A percentile compares a stretch with the other conserved stretches of the same genome.
Evolutionary conservation across 805 yeast species (phyloP).

Genomic region (Sugiyamaella lignohabitans): DNA sequence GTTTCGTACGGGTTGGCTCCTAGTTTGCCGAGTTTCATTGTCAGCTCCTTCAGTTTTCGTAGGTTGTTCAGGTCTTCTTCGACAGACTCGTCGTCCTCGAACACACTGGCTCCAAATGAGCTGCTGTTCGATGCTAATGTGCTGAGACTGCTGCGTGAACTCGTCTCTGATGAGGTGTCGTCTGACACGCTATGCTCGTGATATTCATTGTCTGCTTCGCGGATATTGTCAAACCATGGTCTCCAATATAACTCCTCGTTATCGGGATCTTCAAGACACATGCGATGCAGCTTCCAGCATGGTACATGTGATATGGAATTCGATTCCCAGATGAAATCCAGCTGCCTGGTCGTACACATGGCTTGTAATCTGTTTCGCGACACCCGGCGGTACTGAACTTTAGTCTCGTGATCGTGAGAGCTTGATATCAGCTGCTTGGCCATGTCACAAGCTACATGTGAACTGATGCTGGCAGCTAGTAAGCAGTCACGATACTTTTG

Average conservation of each 20-base stretch:
- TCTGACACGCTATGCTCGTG: too few species aligned
- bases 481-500: not conserved
- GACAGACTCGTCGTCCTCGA: not conserved
- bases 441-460: constrained; percentile 3
- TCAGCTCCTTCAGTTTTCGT: not conserved
- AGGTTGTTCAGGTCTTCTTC: not conserved
- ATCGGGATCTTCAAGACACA: constrained; percentile 20
- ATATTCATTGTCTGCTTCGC: constrained; percentile 18
- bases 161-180: not conserved
- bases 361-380: constrained; percentile 18
- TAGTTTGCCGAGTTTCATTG: not conserved
- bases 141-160: not conserved
- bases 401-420: not conserved
- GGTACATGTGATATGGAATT: constrained; percentile 10
- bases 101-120: not conserved
- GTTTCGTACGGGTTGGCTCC: not conserved
- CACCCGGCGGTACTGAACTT: constrained; percentile 12
- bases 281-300: constrained; percentile 16
- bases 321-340: constrained; percentile 24
- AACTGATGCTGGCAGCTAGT: not conserved
- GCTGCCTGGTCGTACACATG: constrained; percentile 6
- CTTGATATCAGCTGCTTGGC: not conserved
- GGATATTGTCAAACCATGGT: constrained; percentile 18
- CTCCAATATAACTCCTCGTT: constrained; percentile 21
- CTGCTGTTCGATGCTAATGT: not conserved